Evolutionary conservation across 345 rosid genomes (phyloP), one percentile per base, ranked within the genome.

Genomic region (Rhizophora mangle): DNA sequence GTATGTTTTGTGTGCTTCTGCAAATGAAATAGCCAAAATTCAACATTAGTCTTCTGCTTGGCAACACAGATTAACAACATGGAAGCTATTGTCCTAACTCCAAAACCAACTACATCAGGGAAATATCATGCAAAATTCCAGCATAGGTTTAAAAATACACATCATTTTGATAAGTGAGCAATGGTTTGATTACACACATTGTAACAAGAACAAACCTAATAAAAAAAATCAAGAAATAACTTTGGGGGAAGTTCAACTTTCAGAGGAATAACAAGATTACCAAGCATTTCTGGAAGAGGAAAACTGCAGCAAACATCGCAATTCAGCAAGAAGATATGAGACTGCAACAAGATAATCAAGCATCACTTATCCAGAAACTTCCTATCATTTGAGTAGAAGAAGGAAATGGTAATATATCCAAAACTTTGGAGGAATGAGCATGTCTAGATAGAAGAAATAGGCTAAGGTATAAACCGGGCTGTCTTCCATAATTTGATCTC

Each of bases 301-400:
- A 92, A 92, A 81, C 80, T 85, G 82, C 98, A 92, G 81, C 98
- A 92, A 78, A 92, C 95, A 78, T 90, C 96, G 71, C 94, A 89
- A 65, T 89, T 92, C 63, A 92, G 74, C 72, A 92, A 82, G 76
- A 88, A 84, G 68, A 92, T 80, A 72, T 89, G 92, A 6, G 96
- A 84, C 96, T 89, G 83, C 78, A 74, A 64, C 37, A 68, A 63
- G 26, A 68, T 49, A 75, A 70, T 54, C 66, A 70, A 46, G 29
- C 16, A 22, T 53, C 36, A 68, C 5, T 30, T 36, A 8, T 39
- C 46, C 26, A 65, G 6, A 34, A 68, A 61, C 24, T 24, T 24
- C 36, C 62, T 51, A 51, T 11, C 20, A 61, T 24, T 55, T 34
- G 2, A 61, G 52, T 52, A 59, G 47, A 52, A 68, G 72, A 36